Percentiles rank a stretch among this genome's conserved stretches.
Conservation (phyloP, 352 stramenopile species). For the Elongisporangium anandrum region DNA sequence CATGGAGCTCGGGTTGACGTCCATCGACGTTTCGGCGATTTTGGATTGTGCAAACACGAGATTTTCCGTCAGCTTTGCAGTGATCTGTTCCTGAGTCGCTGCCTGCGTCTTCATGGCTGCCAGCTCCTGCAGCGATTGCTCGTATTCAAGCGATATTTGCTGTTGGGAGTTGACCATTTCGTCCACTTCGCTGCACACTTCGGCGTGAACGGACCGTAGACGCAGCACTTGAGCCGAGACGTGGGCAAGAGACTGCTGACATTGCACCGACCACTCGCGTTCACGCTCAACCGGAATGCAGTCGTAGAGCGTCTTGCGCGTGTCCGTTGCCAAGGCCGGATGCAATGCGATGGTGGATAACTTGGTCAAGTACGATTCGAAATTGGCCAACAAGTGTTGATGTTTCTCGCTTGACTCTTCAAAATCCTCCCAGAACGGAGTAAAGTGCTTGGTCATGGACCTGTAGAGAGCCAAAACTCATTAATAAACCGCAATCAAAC, state of each 20-base stretch:
- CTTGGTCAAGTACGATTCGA: conserved; percentile 60
- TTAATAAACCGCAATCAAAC: background rate
- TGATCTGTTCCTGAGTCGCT: conserved; percentile 48
- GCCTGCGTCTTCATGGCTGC: conserved; percentile 47
- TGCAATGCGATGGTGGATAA: conserved; percentile 62
- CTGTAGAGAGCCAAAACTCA: conserved; percentile 5
- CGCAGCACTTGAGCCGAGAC: conserved; percentile 56
- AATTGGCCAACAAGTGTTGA: conserved; percentile 53
- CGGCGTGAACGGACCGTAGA: conserved; percentile 62
- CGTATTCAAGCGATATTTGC: conserved; percentile 34
- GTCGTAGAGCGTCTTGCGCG: conserved; percentile 70
- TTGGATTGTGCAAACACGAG: conserved; percentile 58
- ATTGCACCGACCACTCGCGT: conserved; percentile 72
- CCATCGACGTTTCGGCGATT: conserved; percentile 59
- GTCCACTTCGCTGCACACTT: conserved; percentile 60
- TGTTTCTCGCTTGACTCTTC: conserved; percentile 49
- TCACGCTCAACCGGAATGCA: conserved; percentile 82
- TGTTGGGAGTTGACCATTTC: conserved; percentile 41
- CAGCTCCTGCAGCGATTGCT: conserved; percentile 38
- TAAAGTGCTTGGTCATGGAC: conserved; percentile 81
- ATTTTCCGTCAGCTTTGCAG: conserved; percentile 56
- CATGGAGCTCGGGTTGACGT: conserved; percentile 46
- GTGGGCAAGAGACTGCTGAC: conserved; percentile 70
- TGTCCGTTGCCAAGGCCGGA: conserved; percentile 44
- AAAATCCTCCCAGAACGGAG: conserved; percentile 79